These are phyloP conservation scores for Senna tora DNA, from an alignment of 306 rosid genomes.

Conservation along the genomic window DNA sequence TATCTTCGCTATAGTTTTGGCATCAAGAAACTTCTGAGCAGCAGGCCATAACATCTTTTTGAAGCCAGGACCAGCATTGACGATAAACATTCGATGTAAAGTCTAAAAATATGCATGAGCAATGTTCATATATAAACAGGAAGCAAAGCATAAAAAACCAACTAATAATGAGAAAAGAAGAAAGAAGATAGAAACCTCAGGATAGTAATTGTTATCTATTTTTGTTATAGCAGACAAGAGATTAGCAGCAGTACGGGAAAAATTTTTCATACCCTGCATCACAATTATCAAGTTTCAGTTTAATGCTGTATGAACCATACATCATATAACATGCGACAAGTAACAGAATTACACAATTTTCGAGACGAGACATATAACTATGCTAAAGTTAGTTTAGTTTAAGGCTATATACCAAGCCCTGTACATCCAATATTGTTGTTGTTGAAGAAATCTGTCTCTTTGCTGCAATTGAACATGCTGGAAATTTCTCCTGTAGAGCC, in stretches of 20 bases:
- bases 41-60: constrained; percentile 98
- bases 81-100: constrained; percentile 82
- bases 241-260: constrained; percentile 77
- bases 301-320: constrained; percentile 12
- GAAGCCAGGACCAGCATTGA: constrained; percentile 97
- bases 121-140: constrained; percentile 17
- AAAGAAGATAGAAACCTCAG: constrained; percentile 66
- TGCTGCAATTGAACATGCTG: constrained; percentile 94
- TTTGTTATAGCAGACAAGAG: constrained; percentile 79
- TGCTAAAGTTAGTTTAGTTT: constrained; percentile 24
- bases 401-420: constrained; percentile 82
- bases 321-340: constrained; percentile 9
- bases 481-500: constrained; percentile 83
- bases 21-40: constrained; percentile 85
- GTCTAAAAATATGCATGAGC: constrained; percentile 57
- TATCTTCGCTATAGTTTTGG: constrained; percentile 83
- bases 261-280: constrained; percentile 92
- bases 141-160: constrained; percentile 15
- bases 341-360: constrained; percentile 19
- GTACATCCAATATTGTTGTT: constrained; percentile 91
- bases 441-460: constrained; percentile 81
- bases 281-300: constrained; percentile 33
- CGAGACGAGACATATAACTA: background rate
- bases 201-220: constrained; percentile 86
- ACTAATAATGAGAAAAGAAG: constrained; percentile 27